Base-by-base conservation (phyloP, 2,329 filamentous ascomycete genomes). In the Aspergillus udagawae region DNA sequence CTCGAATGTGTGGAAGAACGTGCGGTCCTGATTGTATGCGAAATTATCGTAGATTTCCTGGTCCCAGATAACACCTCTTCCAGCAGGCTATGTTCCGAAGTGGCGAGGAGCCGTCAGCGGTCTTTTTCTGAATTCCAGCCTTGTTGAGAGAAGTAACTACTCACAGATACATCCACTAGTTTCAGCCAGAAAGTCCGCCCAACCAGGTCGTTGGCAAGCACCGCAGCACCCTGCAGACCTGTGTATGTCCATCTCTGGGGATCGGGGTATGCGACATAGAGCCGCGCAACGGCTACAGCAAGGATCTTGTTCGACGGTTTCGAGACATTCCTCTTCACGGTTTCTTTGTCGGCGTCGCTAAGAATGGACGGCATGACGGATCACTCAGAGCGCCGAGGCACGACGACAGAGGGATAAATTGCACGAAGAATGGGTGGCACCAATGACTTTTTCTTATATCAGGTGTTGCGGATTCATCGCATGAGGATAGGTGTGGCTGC, bases 111-210 rank as follows among this genome's bases (percentile, higher is more conserved):
- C 49, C 51, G 57, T 58, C 53, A 58, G 60, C 52, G 38, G 58
- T 38, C 32, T 38, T 51, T 47, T 60, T 29, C 27, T 28, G 25
- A 12, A 35, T 25, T 44, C 27, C 14, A 5, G 47, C 20, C 23
- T 62, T 56, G 48, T 53, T 50, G 20, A 48, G 28, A 41, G 8
- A n/a, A n/a, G 35, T 32, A 20, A 52, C 20, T 54, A 81, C 88
- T 70, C 82, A 96, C 92, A 72, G 92, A 97, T 56, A 99, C 87
- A 74, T 99, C 94, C 52, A 99, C 94, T 78, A 99, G 81, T 80
- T 99, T 99, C 65, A 99, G 80, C 91, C 93, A 99, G 77, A 92
- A 96, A 0, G 94, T 97, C 74, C 96, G 89, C 63, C 94, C 94
- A 28, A 97, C 92, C 42, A 96, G 78, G 72, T 99, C 94, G 74